A percentile compares a stretch with the other conserved stretches of the same genome.
Conservation (phyloP, 2,329 filamentous ascomycete genomes). For the Sporothrix mexicana region DNA sequence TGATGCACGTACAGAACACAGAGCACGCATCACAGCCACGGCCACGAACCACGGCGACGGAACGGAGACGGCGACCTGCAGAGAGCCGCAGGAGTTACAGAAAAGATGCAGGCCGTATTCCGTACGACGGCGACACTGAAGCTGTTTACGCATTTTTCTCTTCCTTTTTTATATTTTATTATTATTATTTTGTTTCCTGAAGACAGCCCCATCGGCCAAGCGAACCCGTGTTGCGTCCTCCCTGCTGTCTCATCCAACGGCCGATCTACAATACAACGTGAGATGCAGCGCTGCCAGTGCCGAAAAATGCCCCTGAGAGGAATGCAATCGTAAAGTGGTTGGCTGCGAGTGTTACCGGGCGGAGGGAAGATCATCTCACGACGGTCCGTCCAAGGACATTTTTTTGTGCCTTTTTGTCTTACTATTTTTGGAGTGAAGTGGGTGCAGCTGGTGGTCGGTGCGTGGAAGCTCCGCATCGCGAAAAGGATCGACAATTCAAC, state of each 20-base stretch:
- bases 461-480: neutral
- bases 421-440: conserved; percentile 23
- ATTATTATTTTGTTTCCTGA: neutral
- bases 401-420: neutral
- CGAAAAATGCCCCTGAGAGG: conserved; percentile 14
- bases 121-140: neutral
- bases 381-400: neutral
- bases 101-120: neutral
- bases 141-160: neutral
- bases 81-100: neutral
- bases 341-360: neutral
- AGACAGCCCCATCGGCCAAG: neutral
- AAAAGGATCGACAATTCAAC: neutral
- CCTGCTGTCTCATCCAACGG: conserved; percentile 14
- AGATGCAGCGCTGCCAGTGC: neutral
- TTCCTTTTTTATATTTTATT: neutral
- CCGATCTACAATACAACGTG: neutral
- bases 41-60: neutral
- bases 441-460: neutral
- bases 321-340: neutral
- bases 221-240: neutral
- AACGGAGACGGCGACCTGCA: conserved; percentile 24
- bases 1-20: neutral
- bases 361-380: neutral
- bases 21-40: neutral